Evolutionary conservation across 805 yeast genomes (phyloP).

Genomic region (Saturnispora zaruensis): DNA sequence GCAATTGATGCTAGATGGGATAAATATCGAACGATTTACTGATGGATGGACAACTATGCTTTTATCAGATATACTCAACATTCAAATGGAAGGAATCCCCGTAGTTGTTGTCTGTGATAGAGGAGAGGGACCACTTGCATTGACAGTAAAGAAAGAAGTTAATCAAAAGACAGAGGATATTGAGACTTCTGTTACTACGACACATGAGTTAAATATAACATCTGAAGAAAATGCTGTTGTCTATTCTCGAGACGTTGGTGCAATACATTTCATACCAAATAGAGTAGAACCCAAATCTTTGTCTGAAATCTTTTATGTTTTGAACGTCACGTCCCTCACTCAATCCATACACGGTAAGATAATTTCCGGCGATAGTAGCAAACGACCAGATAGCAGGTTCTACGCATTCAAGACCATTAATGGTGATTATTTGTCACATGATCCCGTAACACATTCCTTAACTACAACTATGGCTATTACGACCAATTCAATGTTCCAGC

Average conservation of each 20-base stretch:
- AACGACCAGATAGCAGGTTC: neutral
- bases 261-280: neutral
- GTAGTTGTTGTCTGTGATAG: neutral
- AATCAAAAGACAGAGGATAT: neutral
- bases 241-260: neutral
- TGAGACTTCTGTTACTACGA: neutral
- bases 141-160: neutral
- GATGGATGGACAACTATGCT: slow-evolving; percentile 27
- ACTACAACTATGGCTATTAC: slow-evolving; percentile 23
- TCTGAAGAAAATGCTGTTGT: neutral
- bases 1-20: neutral
- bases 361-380: neutral
- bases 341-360: slow-evolving; percentile 9
- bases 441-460: slow-evolving; percentile 14
- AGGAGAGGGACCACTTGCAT: neutral
- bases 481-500: slow-evolving; percentile 20
- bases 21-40: neutral
- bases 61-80: slow-evolving; percentile 4
- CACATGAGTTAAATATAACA: neutral
- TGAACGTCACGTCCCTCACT: slow-evolving; percentile 13
- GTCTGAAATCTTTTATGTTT: slow-evolving; percentile 23
- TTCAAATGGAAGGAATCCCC: neutral
- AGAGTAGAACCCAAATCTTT: slow-evolving; percentile 22
- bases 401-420: slow-evolving; percentile 20
- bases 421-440: slow-evolving; percentile 21